Base-by-base conservation (phyloP, 2,329 filamentous ascomycete species). In the Fusarium sp. region DNA sequence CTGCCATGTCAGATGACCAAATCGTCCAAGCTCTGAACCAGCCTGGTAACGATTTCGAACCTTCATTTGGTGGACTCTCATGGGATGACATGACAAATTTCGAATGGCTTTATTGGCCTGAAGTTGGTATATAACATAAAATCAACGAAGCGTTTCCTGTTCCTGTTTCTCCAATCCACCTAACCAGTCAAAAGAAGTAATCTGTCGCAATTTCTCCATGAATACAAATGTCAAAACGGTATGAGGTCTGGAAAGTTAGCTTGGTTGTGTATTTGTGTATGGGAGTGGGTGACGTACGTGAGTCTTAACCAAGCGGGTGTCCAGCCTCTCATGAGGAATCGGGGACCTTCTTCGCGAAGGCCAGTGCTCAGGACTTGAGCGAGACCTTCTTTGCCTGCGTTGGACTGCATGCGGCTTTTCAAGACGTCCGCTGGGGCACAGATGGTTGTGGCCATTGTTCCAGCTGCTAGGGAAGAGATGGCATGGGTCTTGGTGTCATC, bases 1-100 rank as follows among this genome's bases (percentile, higher is more conserved):
- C 88, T 4, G 82, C 88, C 31, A 92, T 92, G 90, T 91, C 89
- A 1, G 88, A 90, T 60, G 85, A 90, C 61, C 89, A 92, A 74
- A 89, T 91, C 48, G 84, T 88, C 7, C 88, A 91, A 67, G 88
- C 89, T 7, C 83, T 91, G 28, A 90, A 89, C 72, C 85, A 88
- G 65, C 87, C 88, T 1, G 88, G 86, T 6, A 85, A 88, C 26
- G 84, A 85, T 18, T 86, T 91, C 65, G 86, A 88, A 19, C 81
- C 84, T 2, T 83, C 81, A 4, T 83, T 88, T 60, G 83, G 84
- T 8, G 85, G 87, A 65, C 80, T 90, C 11, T 85, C 86, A 1
- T 85, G 88, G 79, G 87, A 89, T 41, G 87, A 90, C 48, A 84
- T 87, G 77, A 83, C 84, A 41, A 85, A 84, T 62, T 84, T 87